Conservation (phyloP, 139 green algal genomes). For the Tetradesmus lagerheimii region DNA sequence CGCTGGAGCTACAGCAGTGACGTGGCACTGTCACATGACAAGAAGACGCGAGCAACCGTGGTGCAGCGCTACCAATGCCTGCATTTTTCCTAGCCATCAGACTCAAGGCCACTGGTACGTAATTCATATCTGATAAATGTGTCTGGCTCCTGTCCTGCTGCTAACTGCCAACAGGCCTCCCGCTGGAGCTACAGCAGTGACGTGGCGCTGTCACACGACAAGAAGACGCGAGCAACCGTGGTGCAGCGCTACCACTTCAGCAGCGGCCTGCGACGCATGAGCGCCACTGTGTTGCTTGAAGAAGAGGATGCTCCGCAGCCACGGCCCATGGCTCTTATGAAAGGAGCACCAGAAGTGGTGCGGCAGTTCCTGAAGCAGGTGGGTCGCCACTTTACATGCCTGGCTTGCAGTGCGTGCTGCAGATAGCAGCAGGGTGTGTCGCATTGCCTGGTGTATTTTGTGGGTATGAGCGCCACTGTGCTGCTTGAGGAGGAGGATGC, state of each 20-base stretch:
- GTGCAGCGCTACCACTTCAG: constrained; percentile 93
- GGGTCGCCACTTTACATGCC: no score
- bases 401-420: no score
- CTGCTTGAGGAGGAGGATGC: constrained; percentile 56
- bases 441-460: no score
- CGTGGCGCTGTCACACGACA: constrained; percentile 46
- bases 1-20: no score
- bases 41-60: no score
- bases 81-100: no score
- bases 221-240: constrained; percentile 67
- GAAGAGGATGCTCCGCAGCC: constrained; percentile 32
- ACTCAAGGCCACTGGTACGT: no score
- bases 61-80: no score
- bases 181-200: constrained; percentile 67
- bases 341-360: constrained; percentile 93
- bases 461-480: constrained; percentile 83
- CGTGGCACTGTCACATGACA: no score
- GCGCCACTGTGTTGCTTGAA: constrained; percentile 73
- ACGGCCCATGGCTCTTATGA: constrained; percentile 69
- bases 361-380: constrained; percentile 59
- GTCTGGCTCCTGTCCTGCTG: not conserved
- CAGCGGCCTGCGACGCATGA: constrained; percentile 94
- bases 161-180: constrained; percentile 50
- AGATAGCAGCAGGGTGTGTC: not conserved
- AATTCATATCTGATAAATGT: no score